Evolutionary conservation across 2,329 filamentous ascomycete species (phyloP), one percentile per base, ranked within the genome.

Genomic region (Penicillium sp.): DNA sequence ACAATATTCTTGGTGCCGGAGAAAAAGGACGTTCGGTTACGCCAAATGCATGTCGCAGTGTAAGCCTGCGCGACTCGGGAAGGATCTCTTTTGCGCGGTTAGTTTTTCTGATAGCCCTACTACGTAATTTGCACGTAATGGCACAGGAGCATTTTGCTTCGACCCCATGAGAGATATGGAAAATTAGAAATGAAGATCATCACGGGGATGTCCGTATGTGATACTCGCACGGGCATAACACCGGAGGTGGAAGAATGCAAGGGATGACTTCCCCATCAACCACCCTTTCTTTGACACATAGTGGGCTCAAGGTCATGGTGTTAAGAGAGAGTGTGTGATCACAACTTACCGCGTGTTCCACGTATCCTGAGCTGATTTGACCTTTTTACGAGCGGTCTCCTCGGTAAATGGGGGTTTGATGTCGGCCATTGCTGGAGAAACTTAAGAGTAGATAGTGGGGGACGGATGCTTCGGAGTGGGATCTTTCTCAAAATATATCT

Each of bases 331-430:
- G n/a, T n/a, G n/a, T n/a, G n/a, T n/a, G 46, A 27, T 41, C 32
- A 40, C 37, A 10, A 49, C 71, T 55, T 67, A 87, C 85, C 74
- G 78, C 1, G 82, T 85, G 61, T 94, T 95, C 89, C 89, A 94
- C 3, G 84, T 74, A 64, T 88, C 80, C 64, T 95, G 89, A 0
- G 87, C 88, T 14, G 82, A 84, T 70, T 94, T 94, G 52, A 94
- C 88, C 66, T 94, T 94, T 48, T 76, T 73, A 13, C 72, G 72
- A 2, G 89, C 89, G 1, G 82, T 84, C 62, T 87, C 84, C 20
- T 78, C 73, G 3, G 81, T 91, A 65, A 89, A 94, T 0, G 88
- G 88, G 3, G 89, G 88, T 40, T 64, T 69, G 27, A 71, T 53
- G 42, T 66, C 61, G 3, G 69, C 68, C 70, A 73, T 14, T 44